A percentile compares a stretch with the other conserved stretches of the same genome.
Conservation (phyloP, 495 filamentous ascomycete species). For the Trichocladium antarcticum region DNA sequence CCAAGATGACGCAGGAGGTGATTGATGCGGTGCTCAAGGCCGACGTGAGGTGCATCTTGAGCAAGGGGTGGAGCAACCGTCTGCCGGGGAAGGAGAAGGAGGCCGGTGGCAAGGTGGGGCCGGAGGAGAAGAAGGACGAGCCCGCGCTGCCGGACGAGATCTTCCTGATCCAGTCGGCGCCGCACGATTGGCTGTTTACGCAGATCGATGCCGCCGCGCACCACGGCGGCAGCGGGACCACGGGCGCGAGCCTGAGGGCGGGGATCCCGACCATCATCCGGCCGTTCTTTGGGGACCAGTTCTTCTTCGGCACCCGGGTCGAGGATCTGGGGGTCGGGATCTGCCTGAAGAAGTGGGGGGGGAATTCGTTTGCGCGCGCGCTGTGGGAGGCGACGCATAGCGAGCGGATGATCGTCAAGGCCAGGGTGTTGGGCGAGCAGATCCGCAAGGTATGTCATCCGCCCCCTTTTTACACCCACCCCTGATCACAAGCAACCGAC, state of each 20-base stretch:
- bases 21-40: slow-evolving; percentile 85
- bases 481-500: slow-evolving; percentile 18
- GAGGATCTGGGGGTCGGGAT: slow-evolving; percentile 91
- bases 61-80: slow-evolving; percentile 98
- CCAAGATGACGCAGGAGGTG: slow-evolving; percentile 75
- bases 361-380: slow-evolving; percentile 66
- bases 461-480: not conserved
- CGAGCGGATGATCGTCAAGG: slow-evolving; percentile 81
- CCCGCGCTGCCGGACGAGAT: slow-evolving; percentile 70
- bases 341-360: slow-evolving; percentile 79
- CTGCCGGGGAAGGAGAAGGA: slow-evolving; percentile 33
- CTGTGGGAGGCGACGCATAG: slow-evolving; percentile 87
- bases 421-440: slow-evolving; percentile 65
- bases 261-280: slow-evolving; percentile 92
- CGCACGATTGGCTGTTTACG: slow-evolving; percentile 92
- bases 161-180: slow-evolving; percentile 76
- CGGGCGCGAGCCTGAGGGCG: slow-evolving; percentile 83
- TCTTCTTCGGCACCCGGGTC: slow-evolving; percentile 82
- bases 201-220: slow-evolving; percentile 93
- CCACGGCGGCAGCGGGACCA: slow-evolving; percentile 91
- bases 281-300: slow-evolving; percentile 96
- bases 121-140: slow-evolving; percentile 41
- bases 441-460: slow-evolving; percentile 63
- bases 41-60: slow-evolving; percentile 88
- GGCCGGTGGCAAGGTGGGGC: not conserved